Conservation (phyloP, 352 stramenopile genomes). For the Pseudoperonospora humuli region DNA sequence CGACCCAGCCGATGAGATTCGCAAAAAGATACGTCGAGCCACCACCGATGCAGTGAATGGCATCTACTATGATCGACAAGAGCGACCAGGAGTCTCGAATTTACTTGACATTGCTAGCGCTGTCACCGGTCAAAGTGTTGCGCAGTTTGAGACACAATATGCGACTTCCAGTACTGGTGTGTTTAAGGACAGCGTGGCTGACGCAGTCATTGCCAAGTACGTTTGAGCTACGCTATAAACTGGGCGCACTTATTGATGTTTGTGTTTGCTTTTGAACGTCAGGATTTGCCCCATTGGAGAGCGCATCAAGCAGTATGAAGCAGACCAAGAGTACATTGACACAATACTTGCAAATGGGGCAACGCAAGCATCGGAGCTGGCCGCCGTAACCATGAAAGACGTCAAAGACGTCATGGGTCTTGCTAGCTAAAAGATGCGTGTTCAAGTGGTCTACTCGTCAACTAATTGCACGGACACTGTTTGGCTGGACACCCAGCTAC, state of each 20-base stretch:
- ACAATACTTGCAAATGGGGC: slow-evolving; percentile 84
- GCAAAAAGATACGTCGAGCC: slow-evolving; percentile 84
- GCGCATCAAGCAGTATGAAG: slow-evolving; percentile 88
- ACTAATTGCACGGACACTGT: too few species aligned
- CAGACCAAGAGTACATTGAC: slow-evolving; percentile 88
- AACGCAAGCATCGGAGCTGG: slow-evolving; percentile 50
- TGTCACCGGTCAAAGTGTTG: slow-evolving; percentile 63
- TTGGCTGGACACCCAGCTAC: too few species aligned
- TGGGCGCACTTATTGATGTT: slow-evolving; percentile 1
- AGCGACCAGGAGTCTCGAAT: slow-evolving; percentile 93
- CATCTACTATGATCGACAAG: slow-evolving; percentile 85
- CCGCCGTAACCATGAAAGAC: slow-evolving; percentile 61
- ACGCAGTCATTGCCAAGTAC: slow-evolving; percentile 92
- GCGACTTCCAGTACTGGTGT: slow-evolving; percentile 61
- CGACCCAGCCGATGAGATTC: slow-evolving; percentile 52
- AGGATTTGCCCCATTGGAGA: slow-evolving; percentile 92
- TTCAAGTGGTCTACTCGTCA: too few species aligned
- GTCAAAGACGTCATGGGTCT: slow-evolving; percentile 73
- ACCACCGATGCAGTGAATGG: slow-evolving; percentile 83
- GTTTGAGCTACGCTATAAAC: slow-evolving; percentile 2
- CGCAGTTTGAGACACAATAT: slow-evolving; percentile 67
- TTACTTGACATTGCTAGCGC: slow-evolving; percentile 88
- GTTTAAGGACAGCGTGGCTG: slow-evolving; percentile 94
- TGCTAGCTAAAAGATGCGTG: too few species aligned
- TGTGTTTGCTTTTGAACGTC: slow-evolving; percentile 4